Evolutionary conservation across 352 stramenopile species (phyloP).

Genomic region (Phytopythium vexans): DNA sequence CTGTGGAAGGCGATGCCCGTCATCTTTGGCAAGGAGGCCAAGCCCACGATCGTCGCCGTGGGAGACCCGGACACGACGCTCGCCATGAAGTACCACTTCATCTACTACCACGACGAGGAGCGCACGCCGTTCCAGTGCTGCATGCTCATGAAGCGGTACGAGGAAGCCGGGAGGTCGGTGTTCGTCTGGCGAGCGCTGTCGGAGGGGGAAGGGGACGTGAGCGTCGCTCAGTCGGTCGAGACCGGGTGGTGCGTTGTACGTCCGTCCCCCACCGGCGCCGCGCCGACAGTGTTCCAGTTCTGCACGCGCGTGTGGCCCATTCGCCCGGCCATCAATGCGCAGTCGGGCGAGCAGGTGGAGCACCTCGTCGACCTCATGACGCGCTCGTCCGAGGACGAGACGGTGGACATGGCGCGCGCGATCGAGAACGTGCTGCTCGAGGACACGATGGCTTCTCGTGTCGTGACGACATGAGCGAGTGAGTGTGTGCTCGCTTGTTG

Average conservation of each 20-base stretch:
- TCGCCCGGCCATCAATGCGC: not conserved
- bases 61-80: conserved; percentile 25
- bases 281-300: conserved; percentile 3
- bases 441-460: conserved; percentile 2
- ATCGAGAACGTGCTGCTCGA: conserved; percentile 7
- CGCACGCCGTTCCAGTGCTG: conserved; percentile 9
- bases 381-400: conserved; percentile 4
- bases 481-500: too few relatives aligned
- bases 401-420: conserved; percentile 3
- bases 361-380: conserved; percentile 6
- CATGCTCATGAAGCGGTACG: conserved; percentile 22
- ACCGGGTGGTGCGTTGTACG: conserved; percentile 37
- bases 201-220: conserved; percentile 25
- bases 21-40: conserved; percentile 12
- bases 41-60: conserved; percentile 13
- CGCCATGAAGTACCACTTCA: conserved; percentile 25
- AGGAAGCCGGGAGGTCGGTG: conserved; percentile 36
- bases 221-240: conserved; percentile 44
- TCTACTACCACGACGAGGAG: conserved; percentile 7
- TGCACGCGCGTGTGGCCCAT: conserved; percentile 5
- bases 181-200: conserved; percentile 41
- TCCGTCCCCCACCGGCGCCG: not conserved
- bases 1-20: conserved; percentile 20
- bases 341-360: conserved; percentile 1
- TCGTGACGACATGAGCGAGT: too few relatives aligned